Base-by-base conservation (phyloP, 2,329 filamentous ascomycete species). In the Hymenoscyphus scutula region DNA sequence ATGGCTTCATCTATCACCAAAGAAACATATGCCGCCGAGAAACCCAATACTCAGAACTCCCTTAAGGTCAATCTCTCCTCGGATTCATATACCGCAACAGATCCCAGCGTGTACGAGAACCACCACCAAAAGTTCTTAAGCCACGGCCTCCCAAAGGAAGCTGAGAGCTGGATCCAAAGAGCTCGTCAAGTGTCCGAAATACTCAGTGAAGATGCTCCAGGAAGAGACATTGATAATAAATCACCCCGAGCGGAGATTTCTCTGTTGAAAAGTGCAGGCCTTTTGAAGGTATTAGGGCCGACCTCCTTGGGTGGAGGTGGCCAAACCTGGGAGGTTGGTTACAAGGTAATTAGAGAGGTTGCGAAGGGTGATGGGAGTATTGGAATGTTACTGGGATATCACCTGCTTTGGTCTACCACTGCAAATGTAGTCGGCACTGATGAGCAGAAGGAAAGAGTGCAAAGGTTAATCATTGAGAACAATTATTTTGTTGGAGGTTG, bases 311-410 rank as follows among this genome's bases (percentile, higher is more conserved):
- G 82, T 15, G 82, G 82, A 10, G 82, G 82, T 45, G 82, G 76
- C 7, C 78, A 85, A 68, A 71, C 74, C 1, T 84, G 82, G 82
- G 77, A 77, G 32, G 78, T 85, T 1, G 86, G 77, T 0, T 88
- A 86, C 68, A 82, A 82, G 68, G 77, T 76, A 0, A 86, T 89
- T 30, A 78, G 86, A 0, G 84, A 88, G 62, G 82, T 89, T 5
- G 84, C 87, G 0, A 86, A 86, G 68, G 82, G 79, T 0, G 86
- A 89, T 72, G 86, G 86, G 78, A 86, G 83, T 0, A 77, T 89
- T 34, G 86, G 86, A 1, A 87, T 88, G 85, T 78, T 89, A 0
- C 77, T 89, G 0, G 86, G 84, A 0, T 89, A 89, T 67, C 85
- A 89, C 68, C 76, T 89, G 4, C 76, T 88, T 7, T 89, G 86